Conservation (phyloP, 306 rosid species). For the Crataegus laevigata region DNA sequence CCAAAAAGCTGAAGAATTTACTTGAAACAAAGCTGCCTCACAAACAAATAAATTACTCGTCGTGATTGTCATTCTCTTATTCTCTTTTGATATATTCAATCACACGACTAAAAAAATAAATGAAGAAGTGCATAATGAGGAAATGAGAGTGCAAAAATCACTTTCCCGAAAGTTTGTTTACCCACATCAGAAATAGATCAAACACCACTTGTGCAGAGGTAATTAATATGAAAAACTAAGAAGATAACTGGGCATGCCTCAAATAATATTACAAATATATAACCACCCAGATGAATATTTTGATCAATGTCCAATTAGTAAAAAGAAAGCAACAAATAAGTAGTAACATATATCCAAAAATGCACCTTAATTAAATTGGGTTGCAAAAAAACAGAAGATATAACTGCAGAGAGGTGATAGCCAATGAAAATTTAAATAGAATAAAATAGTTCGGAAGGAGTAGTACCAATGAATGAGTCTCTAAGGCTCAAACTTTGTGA, state of each 20-base stretch:
- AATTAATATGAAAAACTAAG: neutral
- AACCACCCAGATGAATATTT: constrained; percentile 26
- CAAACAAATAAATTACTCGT: neutral
- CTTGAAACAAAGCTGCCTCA: neutral
- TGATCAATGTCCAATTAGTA: too few relatives aligned
- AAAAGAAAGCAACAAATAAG: neutral
- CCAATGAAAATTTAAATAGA: neutral
- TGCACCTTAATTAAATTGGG: neutral
- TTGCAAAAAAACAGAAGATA: neutral
- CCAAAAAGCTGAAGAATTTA: neutral
- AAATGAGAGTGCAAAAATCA: too few relatives aligned
- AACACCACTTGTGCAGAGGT: neutral
- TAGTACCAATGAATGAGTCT: constrained; percentile 15
- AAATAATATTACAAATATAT: neutral
- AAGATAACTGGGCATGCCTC: neutral
- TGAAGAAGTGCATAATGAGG: too few relatives aligned
- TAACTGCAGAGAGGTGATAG: neutral
- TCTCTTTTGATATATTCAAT: too few relatives aligned
- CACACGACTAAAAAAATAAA: too few relatives aligned
- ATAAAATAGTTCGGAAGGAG: neutral
- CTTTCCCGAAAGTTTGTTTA: too few relatives aligned
- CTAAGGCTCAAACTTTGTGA: constrained; percentile 9
- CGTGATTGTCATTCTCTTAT: too few relatives aligned
- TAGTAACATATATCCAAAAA: neutral
- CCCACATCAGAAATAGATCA: neutral